These are phyloP conservation scores for Termitomyces sp. DNA, from an alignment of 768 basidiomycete species.

Conservation along the genomic window DNA sequence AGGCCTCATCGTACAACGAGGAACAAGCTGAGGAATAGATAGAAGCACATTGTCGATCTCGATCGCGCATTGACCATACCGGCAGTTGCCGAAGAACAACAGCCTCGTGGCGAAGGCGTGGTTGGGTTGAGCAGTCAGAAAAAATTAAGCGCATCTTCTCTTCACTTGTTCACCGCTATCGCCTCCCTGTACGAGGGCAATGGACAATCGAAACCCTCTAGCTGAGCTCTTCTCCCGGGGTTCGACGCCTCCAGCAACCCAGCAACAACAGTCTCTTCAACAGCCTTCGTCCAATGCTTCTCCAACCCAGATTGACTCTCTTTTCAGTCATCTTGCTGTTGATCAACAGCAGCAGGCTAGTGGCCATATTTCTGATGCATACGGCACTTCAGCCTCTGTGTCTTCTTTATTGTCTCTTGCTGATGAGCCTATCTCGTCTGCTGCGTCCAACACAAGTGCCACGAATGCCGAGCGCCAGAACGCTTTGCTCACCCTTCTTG, in stretches of 20 bases:
- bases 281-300: constrained; percentile 39
- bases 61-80: constrained; percentile 11
- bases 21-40: neutral
- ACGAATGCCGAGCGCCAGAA: constrained; percentile 63
- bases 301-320: constrained; percentile 58
- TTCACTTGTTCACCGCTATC: constrained; percentile 9
- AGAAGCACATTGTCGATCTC: neutral
- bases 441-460: constrained; percentile 34
- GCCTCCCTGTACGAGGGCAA: constrained; percentile 14
- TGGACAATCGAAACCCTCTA: constrained; percentile 37
- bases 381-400: constrained; percentile 27
- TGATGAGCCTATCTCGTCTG: constrained; percentile 38
- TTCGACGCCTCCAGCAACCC: constrained; percentile 40
- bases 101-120: constrained; percentile 45
- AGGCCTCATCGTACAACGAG: neutral
- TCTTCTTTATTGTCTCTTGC: constrained; percentile 38
- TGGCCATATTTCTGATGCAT: constrained; percentile 18
- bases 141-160: constrained; percentile 10
- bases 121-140: constrained; percentile 19
- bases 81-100: constrained; percentile 24
- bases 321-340: constrained; percentile 52
- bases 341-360: constrained; percentile 28
- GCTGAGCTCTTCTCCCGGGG: constrained; percentile 52
- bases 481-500: constrained; percentile 66
- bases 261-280: constrained; percentile 26